Conservation (phyloP, 495 filamentous ascomycete species). For the Penicillium taxi region DNA sequence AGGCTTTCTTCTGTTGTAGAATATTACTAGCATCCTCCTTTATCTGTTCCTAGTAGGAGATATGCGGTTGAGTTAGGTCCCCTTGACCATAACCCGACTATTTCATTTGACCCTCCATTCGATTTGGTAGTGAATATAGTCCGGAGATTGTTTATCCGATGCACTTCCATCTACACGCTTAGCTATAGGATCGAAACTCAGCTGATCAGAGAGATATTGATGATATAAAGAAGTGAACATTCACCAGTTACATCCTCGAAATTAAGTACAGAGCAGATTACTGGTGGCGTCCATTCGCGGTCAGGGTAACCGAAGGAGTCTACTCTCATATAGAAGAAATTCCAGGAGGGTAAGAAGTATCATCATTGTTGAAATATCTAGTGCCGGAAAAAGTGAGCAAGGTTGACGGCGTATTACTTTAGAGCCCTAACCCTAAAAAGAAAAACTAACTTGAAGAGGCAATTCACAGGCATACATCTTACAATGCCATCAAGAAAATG, state of each 20-base stretch:
- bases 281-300: conserved; percentile 14
- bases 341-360: conserved; percentile 5
- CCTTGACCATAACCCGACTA: conserved; percentile 20
- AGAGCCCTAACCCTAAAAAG: no score
- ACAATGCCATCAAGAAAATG: no score
- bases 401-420: no score
- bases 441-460: no score
- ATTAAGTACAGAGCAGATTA: conserved; percentile 11
- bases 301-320: conserved; percentile 16
- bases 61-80: conserved; percentile 17
- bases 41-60: conserved; percentile 12
- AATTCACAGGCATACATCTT: no score
- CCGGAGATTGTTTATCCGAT: conserved; percentile 32
- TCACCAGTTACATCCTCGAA: conserved; percentile 12
- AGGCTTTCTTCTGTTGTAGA: conserved; percentile 10
- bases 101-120: conserved; percentile 29
- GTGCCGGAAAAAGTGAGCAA: no score
- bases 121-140: conserved; percentile 30
- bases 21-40: conserved; percentile 5
- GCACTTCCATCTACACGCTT: conserved; percentile 15
- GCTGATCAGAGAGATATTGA: no score
- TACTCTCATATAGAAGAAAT: conserved; percentile 7
- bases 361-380: no score
- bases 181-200: no score
- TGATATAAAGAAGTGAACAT: conserved; percentile 8